Conservation (phyloP, 2,329 filamentous ascomycete genomes). For the Xylaria sp. region DNA sequence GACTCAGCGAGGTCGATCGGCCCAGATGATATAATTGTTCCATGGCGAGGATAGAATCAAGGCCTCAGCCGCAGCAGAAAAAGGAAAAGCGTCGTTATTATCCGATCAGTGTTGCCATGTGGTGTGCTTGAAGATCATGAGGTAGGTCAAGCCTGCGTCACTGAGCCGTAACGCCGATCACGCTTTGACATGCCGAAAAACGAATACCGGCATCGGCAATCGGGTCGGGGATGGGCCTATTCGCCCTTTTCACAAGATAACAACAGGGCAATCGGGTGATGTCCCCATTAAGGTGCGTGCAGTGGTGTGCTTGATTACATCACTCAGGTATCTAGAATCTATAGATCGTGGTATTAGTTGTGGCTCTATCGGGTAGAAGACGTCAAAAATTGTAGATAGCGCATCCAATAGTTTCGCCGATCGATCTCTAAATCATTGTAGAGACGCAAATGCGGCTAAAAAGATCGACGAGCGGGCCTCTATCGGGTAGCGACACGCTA, state of each 20-base stretch:
- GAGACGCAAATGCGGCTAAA: background rate
- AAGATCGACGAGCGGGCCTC: background rate
- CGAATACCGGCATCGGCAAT: background rate
- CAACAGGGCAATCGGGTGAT: background rate
- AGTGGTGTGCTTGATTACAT: slow-evolving; percentile 11
- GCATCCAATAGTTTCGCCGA: slow-evolving; percentile 5
- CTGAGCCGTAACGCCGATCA: slow-evolving; percentile 18
- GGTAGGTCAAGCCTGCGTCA: slow-evolving; percentile 20
- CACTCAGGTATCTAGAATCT: slow-evolving; percentile 9
- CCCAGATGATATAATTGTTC: background rate
- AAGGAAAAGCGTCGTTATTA: background rate
- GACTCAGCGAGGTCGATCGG: background rate
- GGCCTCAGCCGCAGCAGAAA: background rate
- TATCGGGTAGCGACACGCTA: background rate
- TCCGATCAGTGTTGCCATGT: background rate
- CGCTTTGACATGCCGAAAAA: background rate
- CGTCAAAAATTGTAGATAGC: background rate
- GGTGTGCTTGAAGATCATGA: slow-evolving; percentile 10
- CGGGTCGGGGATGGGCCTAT: background rate
- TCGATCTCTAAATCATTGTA: background rate
- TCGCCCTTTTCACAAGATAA: background rate
- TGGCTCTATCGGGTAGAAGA: background rate
- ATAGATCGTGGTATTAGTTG: background rate
- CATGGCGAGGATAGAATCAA: background rate
- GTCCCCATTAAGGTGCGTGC: background rate